Base-by-base conservation (phyloP, 1,139 yeast species). In the Blastobotrys ciferrii region DNA sequence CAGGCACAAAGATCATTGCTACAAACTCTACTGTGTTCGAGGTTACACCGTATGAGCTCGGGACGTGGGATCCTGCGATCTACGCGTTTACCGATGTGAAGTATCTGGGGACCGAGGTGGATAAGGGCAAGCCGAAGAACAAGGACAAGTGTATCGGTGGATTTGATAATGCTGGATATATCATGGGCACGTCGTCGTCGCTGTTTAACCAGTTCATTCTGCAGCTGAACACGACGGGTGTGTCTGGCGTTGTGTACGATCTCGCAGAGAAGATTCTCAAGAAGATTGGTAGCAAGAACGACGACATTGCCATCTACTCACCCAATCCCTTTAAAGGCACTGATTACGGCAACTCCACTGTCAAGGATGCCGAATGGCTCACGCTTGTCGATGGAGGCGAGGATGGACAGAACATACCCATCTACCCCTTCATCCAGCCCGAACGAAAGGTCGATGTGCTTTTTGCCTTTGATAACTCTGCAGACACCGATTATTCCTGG, bases 371-470 rank as follows among this genome's bases (percentile, higher is more conserved):
- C 6, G 53, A 57, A n/a, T 71, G 78, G 32, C 69, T 87, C 49
- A 77, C 71, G 62, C 72, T 88, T 52, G 89, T 82, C 23, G 96
- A 89, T 65, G 97, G 97, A 53, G 96, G 96, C 57, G 92, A 84
- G 66, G 96, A 87, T 68, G 63, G 65, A 13, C 89, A 87, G 66
- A 85, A 87, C 60, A 75, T 89, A 37, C 96, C 98, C 13, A 71
- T 87, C 39, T 72, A 77, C 49, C 97, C 97, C 25, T 73, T 88
- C 58, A 66, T 89, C 46, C 92, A 84, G 69, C 77, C 81, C 7
- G 76, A 76, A 46, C 78, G 97, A 62, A 71, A 74, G 5, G 74
- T 88, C 23, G 97, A 89, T 63, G 77, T 85, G 9, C 76, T 91
- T 36, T 78, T 89, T 65, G 95, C 95, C 0, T 82, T 81, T 64